These are phyloP conservation scores for Diplodia intermedia DNA, from an alignment of 2,329 filamentous ascomycete genomes.

Conservation along the genomic window DNA sequence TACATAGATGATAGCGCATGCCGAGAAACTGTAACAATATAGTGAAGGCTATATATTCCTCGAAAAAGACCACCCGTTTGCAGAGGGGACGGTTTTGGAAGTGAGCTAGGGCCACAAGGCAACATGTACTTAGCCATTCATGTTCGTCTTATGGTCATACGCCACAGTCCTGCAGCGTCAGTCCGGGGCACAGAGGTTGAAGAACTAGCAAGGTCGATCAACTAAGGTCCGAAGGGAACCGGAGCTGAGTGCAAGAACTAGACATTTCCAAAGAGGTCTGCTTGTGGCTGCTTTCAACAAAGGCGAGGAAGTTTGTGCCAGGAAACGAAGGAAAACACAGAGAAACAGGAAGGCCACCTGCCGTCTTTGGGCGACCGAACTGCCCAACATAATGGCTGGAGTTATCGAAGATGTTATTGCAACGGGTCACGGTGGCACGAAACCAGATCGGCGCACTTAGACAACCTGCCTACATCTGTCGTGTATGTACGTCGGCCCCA, in stretches of 20 bases:
- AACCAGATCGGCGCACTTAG: not conserved
- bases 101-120: not conserved
- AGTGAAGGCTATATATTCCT: not conserved
- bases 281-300: not conserved
- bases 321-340: not conserved
- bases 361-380: not conserved
- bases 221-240: not conserved
- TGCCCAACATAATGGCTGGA: not conserved
- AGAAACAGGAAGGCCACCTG: not conserved
- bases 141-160: not conserved
- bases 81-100: not conserved
- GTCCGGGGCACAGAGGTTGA: not conserved
- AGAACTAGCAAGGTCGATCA: not conserved
- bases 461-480: not conserved
- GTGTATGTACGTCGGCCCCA: not conserved
- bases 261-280: not conserved
- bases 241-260: not conserved
- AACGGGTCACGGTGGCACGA: not conserved
- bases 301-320: not conserved
- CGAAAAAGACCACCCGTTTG: constrained; percentile 5
- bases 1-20: not conserved
- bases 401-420: not conserved
- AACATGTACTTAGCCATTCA: not conserved
- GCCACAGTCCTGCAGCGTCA: not conserved
- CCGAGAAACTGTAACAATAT: not conserved